Evolutionary conservation across 192 early-diverging fungal genomes (phyloP).

Genomic region (Umbelopsis ramanniana): DNA sequence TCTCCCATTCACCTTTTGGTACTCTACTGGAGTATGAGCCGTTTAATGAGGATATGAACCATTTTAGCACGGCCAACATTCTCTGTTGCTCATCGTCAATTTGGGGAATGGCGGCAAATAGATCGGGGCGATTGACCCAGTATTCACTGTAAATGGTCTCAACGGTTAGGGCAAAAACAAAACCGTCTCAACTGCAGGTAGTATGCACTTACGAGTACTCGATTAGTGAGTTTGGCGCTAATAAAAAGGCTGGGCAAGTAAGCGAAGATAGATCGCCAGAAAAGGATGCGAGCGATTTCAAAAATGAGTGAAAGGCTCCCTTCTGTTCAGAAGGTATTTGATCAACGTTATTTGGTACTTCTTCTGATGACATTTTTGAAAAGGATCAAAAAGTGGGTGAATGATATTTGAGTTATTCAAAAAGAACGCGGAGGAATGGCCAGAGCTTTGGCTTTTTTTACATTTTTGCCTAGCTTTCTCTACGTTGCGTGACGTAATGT

Average conservation of each 20-base stretch:
- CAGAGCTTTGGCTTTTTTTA: not conserved
- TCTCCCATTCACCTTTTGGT: constrained; percentile 74
- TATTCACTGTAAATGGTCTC: constrained; percentile 44
- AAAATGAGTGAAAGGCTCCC: constrained; percentile 63
- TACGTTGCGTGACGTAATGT: constrained; percentile 12
- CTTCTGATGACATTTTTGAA: constrained; percentile 11
- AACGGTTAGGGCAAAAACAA: not conserved
- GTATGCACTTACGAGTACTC: constrained; percentile 63
- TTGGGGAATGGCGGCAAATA: constrained; percentile 70
- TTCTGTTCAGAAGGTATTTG: constrained; percentile 59
- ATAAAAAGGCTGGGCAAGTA: constrained; percentile 75
- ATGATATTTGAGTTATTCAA: constrained; percentile 3
- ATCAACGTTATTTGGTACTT: constrained; percentile 33
- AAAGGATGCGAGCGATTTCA: constrained; percentile 69
- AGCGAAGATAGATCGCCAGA: constrained; percentile 77
- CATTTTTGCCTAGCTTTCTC: not conserved
- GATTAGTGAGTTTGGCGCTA: constrained; percentile 72
- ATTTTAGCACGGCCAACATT: constrained; percentile 68
- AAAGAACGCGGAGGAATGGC: not conserved
- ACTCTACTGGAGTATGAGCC: constrained; percentile 74
- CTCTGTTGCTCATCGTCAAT: constrained; percentile 61
- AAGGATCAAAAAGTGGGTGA: not conserved
- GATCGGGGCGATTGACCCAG: constrained; percentile 63
- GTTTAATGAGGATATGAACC: constrained; percentile 82
- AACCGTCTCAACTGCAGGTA: not conserved